Evolutionary conservation across 2,329 filamentous ascomycete species (phyloP), one percentile per base, ranked within the genome.

Genomic region (Aspergillus hiratsukae): DNA sequence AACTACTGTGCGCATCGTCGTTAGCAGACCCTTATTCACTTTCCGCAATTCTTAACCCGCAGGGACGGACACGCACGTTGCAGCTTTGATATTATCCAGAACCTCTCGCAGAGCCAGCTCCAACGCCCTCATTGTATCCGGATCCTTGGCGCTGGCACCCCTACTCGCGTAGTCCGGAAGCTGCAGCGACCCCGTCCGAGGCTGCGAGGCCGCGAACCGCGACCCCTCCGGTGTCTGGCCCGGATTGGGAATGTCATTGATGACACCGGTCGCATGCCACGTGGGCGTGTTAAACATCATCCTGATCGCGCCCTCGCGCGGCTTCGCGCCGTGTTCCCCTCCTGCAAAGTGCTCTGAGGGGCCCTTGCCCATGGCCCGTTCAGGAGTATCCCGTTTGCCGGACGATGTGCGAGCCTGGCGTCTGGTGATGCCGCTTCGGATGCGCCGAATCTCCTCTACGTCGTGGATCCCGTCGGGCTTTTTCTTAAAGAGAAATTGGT

Each of bases 381-480:
- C 87, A n/a, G 85, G 86, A 40, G 78, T 79, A 54, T 87, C 84
- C 57, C 84, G 82, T 57, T 81, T 83, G 23, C 80, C 76, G 14
- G 83, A 75, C 1, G 86, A 86, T 55, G 82, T 84, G 66, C 90
- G 84, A 2, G 90, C 87, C 70, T 96, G 91, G 58, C 93, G 83
- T 61, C 93, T 82, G 27, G 93, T 97, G 72, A 97, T 96, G 59
- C 85, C 83, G 48, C 90, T 90, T 53, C 93, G 85, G 67, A 96
- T 78, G 73, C 88, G 90, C 64, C 84, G 83, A 67, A 97, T 97
- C 73, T 90, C 90, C 7, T 93, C 90, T 57, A 97, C 90, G 76
- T 96, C 82, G 75, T 97, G 93, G 48, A 96, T 77, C 51, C 92
- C 92, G 75, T 97, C 93, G 1, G 93, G 91, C 72, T 97, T 97